A percentile compares a stretch with the other conserved stretches of the same genome.
Evolutionary conservation across 2,329 filamentous ascomycete genomes (phyloP).

Genomic region (Trichoderma sp.): DNA sequence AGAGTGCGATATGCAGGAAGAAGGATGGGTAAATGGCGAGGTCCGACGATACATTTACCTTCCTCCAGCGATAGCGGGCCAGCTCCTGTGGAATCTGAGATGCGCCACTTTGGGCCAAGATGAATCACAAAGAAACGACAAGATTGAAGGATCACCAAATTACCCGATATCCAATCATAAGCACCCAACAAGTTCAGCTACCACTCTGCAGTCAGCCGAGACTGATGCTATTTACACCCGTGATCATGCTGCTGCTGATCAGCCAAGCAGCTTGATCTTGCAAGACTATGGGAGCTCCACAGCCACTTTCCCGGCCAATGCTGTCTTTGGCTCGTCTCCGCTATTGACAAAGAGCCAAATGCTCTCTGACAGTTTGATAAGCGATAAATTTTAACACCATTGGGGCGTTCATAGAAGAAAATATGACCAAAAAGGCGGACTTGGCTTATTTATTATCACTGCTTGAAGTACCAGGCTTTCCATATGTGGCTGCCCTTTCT

Average conservation of each 20-base stretch:
- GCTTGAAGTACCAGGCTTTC: neutral
- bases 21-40: constrained; percentile 57
- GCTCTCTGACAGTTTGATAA: constrained; percentile 52
- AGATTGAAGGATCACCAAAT: constrained; percentile 27
- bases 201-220: neutral
- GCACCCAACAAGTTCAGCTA: neutral
- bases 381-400: constrained; percentile 41
- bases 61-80: constrained; percentile 60
- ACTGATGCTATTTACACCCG: neutral
- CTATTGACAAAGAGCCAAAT: constrained; percentile 57
- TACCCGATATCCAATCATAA: neutral
- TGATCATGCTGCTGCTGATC: neutral
- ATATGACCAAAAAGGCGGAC: constrained; percentile 37
- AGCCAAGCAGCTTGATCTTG: constrained; percentile 36
- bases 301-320: constrained; percentile 29
- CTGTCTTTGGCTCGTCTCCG: constrained; percentile 46
- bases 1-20: constrained; percentile 55
- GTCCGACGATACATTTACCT: constrained; percentile 59
- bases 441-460: neutral
- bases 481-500: neutral
- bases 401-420: constrained; percentile 44
- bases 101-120: constrained; percentile 50
- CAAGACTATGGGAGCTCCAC: constrained; percentile 35
- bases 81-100: constrained; percentile 61
- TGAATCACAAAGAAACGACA: constrained; percentile 29